Evolutionary conservation across 139 green algal genomes (phyloP).

Genomic region (Pycnococcus provasolii): DNA sequence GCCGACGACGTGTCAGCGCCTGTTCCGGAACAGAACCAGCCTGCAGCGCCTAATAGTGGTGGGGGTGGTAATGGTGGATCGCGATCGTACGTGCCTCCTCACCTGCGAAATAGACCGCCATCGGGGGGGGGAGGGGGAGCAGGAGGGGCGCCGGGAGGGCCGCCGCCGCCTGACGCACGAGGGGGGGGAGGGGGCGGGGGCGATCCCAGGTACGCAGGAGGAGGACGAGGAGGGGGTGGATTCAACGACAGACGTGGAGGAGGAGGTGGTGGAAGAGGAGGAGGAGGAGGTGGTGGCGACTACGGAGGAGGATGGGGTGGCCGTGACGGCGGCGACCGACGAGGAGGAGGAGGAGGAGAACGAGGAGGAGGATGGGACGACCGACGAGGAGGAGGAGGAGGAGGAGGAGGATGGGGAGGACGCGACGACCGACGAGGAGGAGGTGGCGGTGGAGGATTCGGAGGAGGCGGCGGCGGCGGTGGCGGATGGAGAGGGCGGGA

Average conservation of each 20-base stretch:
- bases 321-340: neutral
- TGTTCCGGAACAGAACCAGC: too few species aligned
- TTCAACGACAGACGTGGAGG: neutral
- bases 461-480: conserved; percentile 19
- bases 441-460: conserved; percentile 28
- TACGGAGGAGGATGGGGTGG: conserved; percentile 8
- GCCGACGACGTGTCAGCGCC: too few species aligned
- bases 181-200: neutral
- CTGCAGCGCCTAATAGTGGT: too few species aligned
- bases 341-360: conserved; percentile 20
- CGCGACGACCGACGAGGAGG: conserved; percentile 27
- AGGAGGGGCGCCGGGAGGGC: neutral
- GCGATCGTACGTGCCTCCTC: conserved; percentile 55
- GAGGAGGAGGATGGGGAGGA: conserved; percentile 9
- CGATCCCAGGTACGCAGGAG: conserved; percentile 4
- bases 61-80: too few species aligned
- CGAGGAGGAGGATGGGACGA: conserved; percentile 19
- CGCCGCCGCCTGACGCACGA: conserved; percentile 1
- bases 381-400: neutral
- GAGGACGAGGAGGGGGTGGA: neutral
- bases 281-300: neutral
- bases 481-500: conserved; percentile 21
- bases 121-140: conserved; percentile 5
- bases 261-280: neutral
- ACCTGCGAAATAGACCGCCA: conserved; percentile 39